Conservation (phyloP, 1,284 basidiomycete species). For the Phylloporus gajari region DNA sequence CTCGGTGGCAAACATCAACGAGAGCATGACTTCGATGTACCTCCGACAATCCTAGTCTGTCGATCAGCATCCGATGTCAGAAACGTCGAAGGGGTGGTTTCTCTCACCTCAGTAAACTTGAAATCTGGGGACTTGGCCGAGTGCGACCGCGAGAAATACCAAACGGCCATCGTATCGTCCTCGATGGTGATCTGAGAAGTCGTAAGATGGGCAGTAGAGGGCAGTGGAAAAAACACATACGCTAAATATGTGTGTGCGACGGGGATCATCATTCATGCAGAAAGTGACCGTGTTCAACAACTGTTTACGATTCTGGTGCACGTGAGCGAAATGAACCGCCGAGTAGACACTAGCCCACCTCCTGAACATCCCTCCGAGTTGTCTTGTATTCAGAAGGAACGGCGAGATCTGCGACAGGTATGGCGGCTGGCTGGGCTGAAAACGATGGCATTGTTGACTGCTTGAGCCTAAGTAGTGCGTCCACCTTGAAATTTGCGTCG, state of each 20-base stretch:
- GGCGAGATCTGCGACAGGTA: background rate
- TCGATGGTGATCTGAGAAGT: background rate
- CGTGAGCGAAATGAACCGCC: background rate
- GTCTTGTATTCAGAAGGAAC: background rate
- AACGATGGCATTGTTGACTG: background rate
- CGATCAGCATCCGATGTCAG: background rate
- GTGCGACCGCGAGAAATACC: background rate
- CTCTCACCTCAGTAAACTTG: background rate
- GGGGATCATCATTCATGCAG: background rate
- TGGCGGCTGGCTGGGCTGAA: background rate
- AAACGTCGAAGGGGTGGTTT: background rate
- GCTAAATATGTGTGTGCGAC: background rate
- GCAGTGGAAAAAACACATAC: background rate
- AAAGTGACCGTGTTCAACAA: background rate
- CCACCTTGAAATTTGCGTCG: background rate
- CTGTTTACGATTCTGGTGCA: background rate
- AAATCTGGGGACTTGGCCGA: background rate
- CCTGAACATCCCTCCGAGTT: background rate
- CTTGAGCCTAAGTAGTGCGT: background rate
- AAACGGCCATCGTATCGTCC: background rate
- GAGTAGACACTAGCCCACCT: background rate
- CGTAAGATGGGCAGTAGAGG: background rate
- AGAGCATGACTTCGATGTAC: background rate
- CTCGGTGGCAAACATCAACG: conserved; percentile 1
- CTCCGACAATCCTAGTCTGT: background rate